Percentiles rank a stretch among this genome's conserved stretches.
phyloP scores from a whole-genome alignment of 106 monocot species.

The Dendrobium catenatum region DNA sequence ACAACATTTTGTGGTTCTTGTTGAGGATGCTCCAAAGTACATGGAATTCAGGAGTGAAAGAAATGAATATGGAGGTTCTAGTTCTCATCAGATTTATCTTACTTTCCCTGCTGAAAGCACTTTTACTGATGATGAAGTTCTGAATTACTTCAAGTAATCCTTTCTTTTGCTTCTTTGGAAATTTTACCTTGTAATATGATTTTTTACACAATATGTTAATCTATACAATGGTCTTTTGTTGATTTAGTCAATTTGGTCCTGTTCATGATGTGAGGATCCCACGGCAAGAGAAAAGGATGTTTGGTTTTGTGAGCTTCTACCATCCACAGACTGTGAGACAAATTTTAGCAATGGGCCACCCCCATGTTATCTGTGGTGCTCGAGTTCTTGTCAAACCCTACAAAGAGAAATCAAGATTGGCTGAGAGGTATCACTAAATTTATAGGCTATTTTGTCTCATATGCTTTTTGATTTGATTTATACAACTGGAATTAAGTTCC shows the following conservation, averaged over 20 bases:
- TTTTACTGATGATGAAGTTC: slow-evolving; percentile 65
- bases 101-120: slow-evolving; percentile 77
- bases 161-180: neutral
- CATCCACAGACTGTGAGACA: slow-evolving; percentile 47
- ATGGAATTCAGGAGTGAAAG: slow-evolving; percentile 33
- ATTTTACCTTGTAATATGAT: neutral
- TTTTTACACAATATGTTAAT: neutral
- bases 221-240: neutral
- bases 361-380: slow-evolving; percentile 49
- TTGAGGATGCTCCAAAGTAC: slow-evolving; percentile 41
- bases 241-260: slow-evolving; percentile 54
- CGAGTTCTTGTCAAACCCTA: slow-evolving; percentile 73
- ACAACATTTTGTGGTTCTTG: slow-evolving; percentile 20
- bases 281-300: slow-evolving; percentile 66
- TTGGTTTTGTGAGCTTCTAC: slow-evolving; percentile 70
- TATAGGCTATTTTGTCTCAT: neutral
- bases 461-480: neutral
- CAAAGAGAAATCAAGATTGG: slow-evolving; percentile 47
- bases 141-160: slow-evolving; percentile 62
- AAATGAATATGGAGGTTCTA: slow-evolving; percentile 16
- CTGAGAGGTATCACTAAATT: slow-evolving; percentile 11
- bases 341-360: slow-evolving; percentile 38
- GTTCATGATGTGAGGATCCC: slow-evolving; percentile 74
- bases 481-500: neutral
- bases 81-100: slow-evolving; percentile 72